Evolutionary conservation across 441 rosid genomes (phyloP).

Genomic region (Pelargonium citronellum): DNA sequence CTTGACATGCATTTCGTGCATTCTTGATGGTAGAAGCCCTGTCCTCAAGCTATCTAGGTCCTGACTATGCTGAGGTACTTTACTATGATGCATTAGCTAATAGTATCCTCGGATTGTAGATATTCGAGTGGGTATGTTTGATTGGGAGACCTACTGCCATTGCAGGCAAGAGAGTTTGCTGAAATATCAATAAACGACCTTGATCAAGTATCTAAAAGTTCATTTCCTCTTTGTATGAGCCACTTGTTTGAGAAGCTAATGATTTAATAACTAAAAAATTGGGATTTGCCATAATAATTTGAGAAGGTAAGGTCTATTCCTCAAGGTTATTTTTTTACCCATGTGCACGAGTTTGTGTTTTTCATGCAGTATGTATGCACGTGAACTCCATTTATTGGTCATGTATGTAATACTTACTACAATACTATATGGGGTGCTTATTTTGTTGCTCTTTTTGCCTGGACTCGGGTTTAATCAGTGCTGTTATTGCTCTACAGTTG

Average conservation of each 20-base stretch:
- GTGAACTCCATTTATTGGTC: too few species aligned
- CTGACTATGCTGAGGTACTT: slow-evolving; percentile 82
- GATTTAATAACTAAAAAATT: neutral
- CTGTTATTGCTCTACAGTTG: too few species aligned
- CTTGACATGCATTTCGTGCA: neutral
- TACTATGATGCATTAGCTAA: slow-evolving; percentile 14
- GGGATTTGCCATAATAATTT: neutral
- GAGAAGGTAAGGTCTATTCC: too few species aligned
- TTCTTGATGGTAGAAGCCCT: slow-evolving; percentile 78
- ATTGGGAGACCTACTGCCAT: slow-evolving; percentile 18
- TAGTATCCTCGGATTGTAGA: slow-evolving; percentile 9
- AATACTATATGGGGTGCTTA: too few species aligned
- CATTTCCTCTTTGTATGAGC: slow-evolving; percentile 67
- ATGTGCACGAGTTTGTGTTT: too few species aligned
- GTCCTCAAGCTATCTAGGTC: slow-evolving; percentile 74
- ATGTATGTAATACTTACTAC: too few species aligned
- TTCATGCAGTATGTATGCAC: too few species aligned
- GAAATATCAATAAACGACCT: slow-evolving; percentile 80
- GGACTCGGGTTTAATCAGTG: too few species aligned
- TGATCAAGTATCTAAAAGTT: slow-evolving; percentile 62
- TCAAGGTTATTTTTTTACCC: neutral
- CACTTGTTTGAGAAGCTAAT: slow-evolving; percentile 6
- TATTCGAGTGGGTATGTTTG: slow-evolving; percentile 17
- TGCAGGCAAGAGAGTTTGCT: slow-evolving; percentile 61
- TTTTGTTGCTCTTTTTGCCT: too few species aligned